phyloP scores from a whole-genome alignment of 495 filamentous ascomycete genomes.

The Penicillium pulvis region DNA sequence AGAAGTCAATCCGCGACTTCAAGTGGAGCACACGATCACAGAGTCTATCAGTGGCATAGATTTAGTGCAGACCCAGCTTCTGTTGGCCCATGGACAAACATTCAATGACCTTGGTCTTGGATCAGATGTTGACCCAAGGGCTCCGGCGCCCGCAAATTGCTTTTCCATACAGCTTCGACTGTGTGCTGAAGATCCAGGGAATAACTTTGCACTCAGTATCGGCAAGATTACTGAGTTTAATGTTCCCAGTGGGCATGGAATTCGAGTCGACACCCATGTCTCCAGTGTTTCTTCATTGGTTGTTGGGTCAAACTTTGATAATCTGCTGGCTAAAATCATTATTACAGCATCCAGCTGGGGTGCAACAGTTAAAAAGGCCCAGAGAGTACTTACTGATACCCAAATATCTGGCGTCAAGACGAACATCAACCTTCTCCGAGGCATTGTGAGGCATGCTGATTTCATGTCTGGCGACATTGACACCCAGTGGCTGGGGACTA shows the following conservation, averaged over 20 bases:
- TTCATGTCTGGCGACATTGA: conserved; percentile 50
- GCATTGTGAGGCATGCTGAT: conserved; percentile 50
- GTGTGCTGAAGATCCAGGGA: conserved; percentile 57
- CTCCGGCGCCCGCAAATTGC: conserved; percentile 32
- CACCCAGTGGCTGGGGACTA: conserved; percentile 59
- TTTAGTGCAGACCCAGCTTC: conserved; percentile 56
- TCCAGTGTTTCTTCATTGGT: conserved; percentile 33
- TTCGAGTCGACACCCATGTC: conserved; percentile 59
- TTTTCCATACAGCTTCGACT: conserved; percentile 60
- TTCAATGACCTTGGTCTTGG: conserved; percentile 46
- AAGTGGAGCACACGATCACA: conserved; percentile 58
- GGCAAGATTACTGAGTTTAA: conserved; percentile 56
- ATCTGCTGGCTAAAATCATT: conserved; percentile 62
- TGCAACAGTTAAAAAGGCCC: conserved; percentile 52
- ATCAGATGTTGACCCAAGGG: conserved; percentile 23
- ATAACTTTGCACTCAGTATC: conserved; percentile 56
- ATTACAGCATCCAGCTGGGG: conserved; percentile 56
- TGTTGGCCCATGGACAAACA: conserved; percentile 52
- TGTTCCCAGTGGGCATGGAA: conserved; percentile 57
- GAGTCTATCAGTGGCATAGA: conserved; percentile 58
- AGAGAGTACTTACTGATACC: conserved; percentile 56
- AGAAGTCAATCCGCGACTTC: conserved; percentile 65
- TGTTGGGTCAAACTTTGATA: conserved; percentile 60
- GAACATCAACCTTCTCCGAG: conserved; percentile 54
- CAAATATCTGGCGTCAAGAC: conserved; percentile 57